Conservation (phyloP, 2,329 filamentous ascomycete genomes). For the Aureobasidium pullulans region DNA sequence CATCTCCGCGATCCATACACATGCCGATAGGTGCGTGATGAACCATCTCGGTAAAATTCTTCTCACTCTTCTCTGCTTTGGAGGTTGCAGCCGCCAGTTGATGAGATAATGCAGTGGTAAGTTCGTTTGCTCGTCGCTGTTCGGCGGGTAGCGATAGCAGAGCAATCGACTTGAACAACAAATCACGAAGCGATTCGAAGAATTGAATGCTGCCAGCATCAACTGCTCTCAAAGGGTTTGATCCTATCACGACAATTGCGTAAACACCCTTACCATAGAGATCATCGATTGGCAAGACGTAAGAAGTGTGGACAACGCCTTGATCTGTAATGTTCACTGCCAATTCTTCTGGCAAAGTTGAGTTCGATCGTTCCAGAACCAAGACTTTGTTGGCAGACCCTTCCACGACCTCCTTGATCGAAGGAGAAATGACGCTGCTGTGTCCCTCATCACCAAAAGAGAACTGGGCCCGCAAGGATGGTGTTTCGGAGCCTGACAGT, state of each 20-base stretch:
- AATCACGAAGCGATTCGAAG: background rate
- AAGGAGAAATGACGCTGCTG: background rate
- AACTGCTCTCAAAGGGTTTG: background rate
- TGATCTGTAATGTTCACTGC: background rate
- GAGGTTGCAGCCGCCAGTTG: background rate
- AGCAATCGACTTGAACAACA: background rate
- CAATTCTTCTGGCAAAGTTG: background rate
- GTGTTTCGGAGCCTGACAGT: background rate
- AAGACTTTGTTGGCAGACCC: background rate
- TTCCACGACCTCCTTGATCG: background rate
- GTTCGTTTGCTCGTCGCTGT: background rate
- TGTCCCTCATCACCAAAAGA: background rate
- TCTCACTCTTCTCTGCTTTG: background rate
- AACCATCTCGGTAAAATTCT: background rate
- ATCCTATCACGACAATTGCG: background rate
- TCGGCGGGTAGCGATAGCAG: background rate
- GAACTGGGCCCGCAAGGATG: background rate
- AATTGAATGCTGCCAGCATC: background rate
- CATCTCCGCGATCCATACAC: background rate
- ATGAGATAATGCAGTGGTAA: background rate
- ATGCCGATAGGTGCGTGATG: slow-evolving; percentile 1
- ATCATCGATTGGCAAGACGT: background rate
- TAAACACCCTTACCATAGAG: background rate
- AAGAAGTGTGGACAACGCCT: background rate
- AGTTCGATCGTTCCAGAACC: background rate